Conservation (phyloP, 768 basidiomycete species). For the Postia placenta region DNA sequence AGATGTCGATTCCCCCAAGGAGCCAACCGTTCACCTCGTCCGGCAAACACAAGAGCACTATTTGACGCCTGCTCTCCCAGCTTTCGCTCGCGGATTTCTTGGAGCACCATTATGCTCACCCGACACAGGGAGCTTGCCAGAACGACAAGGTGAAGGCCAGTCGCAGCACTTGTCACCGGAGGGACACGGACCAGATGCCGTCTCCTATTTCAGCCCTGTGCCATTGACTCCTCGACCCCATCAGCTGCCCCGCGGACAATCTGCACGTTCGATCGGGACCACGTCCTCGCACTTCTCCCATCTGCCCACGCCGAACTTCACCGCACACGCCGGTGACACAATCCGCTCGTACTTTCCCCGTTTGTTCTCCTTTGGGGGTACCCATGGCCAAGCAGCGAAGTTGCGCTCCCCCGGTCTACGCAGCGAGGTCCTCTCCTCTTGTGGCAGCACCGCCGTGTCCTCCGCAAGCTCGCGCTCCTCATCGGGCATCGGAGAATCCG, state of each 20-base stretch:
- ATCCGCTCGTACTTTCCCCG: conserved; percentile 13
- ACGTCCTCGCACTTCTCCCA: conserved; percentile 6
- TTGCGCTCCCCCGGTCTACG: neutral
- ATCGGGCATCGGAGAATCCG: neutral
- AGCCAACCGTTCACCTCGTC: conserved; percentile 16
- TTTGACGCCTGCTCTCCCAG: conserved; percentile 9
- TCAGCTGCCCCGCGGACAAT: conserved; percentile 3
- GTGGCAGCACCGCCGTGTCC: conserved; percentile 7
- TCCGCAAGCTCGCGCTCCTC: neutral
- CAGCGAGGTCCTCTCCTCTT: neutral
- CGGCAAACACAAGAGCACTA: conserved; percentile 7
- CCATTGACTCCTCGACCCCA: conserved; percentile 15
- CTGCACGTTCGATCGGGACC: conserved; percentile 1
- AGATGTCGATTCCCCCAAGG: conserved; percentile 11
- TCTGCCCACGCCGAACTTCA: conserved; percentile 18
- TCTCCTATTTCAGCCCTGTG: conserved; percentile 8
- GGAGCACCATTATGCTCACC: neutral
- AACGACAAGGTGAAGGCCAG: neutral
- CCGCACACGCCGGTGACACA: neutral
- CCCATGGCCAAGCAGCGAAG: neutral
- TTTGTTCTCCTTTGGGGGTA: conserved; percentile 1
- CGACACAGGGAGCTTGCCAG: neutral
- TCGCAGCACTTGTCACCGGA: neutral
- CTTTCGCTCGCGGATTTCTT: neutral
- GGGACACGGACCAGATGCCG: neutral